A percentile compares a stretch with the other conserved stretches of the same genome.
Evolutionary conservation across 331 rosid genomes (phyloP).

Genomic region (Erythrophleum ivorense): DNA sequence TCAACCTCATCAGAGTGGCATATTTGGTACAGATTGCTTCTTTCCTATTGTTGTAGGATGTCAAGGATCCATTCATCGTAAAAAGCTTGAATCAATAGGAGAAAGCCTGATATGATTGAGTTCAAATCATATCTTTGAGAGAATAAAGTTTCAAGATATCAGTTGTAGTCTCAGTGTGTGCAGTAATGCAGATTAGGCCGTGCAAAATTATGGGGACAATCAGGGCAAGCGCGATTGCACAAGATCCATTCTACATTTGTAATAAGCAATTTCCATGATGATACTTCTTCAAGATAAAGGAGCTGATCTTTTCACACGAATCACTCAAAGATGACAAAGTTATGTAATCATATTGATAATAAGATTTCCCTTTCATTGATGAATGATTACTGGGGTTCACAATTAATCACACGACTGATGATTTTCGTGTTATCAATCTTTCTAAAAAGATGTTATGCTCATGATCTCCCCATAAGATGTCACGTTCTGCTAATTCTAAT

Average conservation of each 20-base stretch:
- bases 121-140: not conserved
- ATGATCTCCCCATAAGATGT: constrained; percentile 28
- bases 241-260: not conserved
- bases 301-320: not conserved
- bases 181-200: not conserved
- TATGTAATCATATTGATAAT: not conserved
- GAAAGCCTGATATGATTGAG: not conserved
- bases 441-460: not conserved
- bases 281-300: not conserved
- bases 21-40: not conserved
- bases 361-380: not conserved
- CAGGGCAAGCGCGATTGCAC: not conserved
- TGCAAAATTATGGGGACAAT: not conserved
- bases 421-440: constrained; percentile 27
- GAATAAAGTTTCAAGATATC: not conserved
- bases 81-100: not conserved
- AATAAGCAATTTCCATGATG: not conserved
- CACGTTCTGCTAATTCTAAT: constrained; percentile 3
- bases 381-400: constrained; percentile 23
- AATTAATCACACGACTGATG: constrained; percentile 21
- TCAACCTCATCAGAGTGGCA: not conserved
- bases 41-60: not conserved
- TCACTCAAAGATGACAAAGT: not conserved
- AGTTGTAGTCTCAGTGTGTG: too few relatives aligned
- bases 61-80: constrained; percentile 3